phyloP scores from a whole-genome alignment of 2,329 filamentous ascomycete species.

The Beauveria sp. region DNA sequence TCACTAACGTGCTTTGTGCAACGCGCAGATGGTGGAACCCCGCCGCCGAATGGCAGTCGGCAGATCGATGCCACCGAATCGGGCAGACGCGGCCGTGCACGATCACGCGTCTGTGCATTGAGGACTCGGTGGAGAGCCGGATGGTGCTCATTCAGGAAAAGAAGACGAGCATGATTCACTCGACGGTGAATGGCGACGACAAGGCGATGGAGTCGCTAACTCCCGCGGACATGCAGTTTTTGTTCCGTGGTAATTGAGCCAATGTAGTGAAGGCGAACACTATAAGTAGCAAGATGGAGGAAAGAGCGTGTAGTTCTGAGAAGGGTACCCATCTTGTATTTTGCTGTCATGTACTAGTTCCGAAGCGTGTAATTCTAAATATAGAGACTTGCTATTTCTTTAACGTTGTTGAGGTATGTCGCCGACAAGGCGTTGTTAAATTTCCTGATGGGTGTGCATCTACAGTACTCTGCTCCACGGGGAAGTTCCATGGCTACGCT shows the following conservation, averaged over 20 bases:
- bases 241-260: conserved; percentile 59
- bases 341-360: neutral
- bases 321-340: too few relatives aligned
- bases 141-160: conserved; percentile 97
- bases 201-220: conserved; percentile 85
- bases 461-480: too few relatives aligned
- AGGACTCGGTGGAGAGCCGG: conserved; percentile 91
- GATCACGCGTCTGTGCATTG: conserved; percentile 90
- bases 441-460: too few relatives aligned
- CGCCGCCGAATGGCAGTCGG: conserved; percentile 98
- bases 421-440: too few relatives aligned
- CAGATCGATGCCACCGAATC: conserved; percentile 89
- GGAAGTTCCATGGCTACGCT: too few relatives aligned
- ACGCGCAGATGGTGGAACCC: conserved; percentile 87
- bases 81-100: conserved; percentile 90
- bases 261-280: neutral
- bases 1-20: conserved; percentile 18
- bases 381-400: neutral
- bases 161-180: conserved; percentile 96
- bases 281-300: neutral
- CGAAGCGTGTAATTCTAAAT: neutral
- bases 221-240: conserved; percentile 87
- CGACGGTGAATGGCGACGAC: conserved; percentile 90
- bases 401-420: too few relatives aligned
- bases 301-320: neutral